Conservation (phyloP, 108 stramenopile genomes). For the Epipyxis sp. region DNA sequence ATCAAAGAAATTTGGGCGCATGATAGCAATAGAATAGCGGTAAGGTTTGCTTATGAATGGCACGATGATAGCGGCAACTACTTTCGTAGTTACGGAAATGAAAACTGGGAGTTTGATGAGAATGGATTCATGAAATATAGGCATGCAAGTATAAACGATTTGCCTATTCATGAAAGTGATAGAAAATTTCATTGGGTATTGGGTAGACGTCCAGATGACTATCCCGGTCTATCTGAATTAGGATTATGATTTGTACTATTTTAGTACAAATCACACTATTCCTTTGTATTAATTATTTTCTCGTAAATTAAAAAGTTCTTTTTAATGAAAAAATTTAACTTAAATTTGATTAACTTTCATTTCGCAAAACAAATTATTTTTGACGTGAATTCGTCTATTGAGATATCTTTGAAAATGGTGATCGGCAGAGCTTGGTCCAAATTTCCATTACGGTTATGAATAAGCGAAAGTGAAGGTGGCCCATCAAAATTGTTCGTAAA, state of each 20-base stretch:
- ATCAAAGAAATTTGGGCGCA: slow-evolving; percentile 65
- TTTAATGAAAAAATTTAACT: too few species aligned
- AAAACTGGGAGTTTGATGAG: slow-evolving; percentile 69
- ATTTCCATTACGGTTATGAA: too few species aligned
- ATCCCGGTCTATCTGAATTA: background rate
- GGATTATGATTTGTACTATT: background rate
- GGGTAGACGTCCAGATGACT: background rate
- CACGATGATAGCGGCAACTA: slow-evolving; percentile 54
- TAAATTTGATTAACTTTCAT: too few species aligned
- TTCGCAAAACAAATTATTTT: too few species aligned
- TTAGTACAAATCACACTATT: too few species aligned
- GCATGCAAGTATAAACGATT: slow-evolving; percentile 66
- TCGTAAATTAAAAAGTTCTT: too few species aligned
- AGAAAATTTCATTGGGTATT: slow-evolving; percentile 33
- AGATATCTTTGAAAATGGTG: too few species aligned
- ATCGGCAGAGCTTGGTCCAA: too few species aligned
- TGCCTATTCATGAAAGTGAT: slow-evolving; percentile 57
- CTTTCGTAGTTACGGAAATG: slow-evolving; percentile 65
- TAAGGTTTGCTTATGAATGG: slow-evolving; percentile 67
- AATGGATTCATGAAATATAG: slow-evolving; percentile 57
- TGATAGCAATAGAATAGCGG: slow-evolving; percentile 61
- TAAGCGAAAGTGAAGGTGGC: too few species aligned
- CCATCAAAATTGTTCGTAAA: too few species aligned
- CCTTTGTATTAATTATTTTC: too few species aligned
- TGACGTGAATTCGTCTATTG: too few species aligned